These are phyloP conservation scores for Amauroascus niger DNA, from an alignment of 2,329 filamentous ascomycete genomes.

Conservation along the genomic window DNA sequence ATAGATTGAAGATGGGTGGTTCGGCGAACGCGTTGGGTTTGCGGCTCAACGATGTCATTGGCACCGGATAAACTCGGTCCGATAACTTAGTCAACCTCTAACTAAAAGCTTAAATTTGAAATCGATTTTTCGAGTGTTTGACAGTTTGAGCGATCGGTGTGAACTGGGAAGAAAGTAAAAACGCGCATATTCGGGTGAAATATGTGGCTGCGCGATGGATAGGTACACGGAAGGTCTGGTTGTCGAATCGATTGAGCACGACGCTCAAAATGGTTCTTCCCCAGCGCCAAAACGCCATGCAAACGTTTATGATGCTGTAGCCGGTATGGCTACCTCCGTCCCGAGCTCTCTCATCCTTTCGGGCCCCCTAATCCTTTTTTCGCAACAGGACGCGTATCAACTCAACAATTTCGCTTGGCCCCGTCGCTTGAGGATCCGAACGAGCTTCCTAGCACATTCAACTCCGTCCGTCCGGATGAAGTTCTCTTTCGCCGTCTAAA, in stretches of 20 bases:
- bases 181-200: neutral
- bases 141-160: too few relatives aligned
- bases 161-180: too few relatives aligned
- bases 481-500: constrained; percentile 46
- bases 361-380: neutral
- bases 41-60: neutral
- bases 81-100: too few relatives aligned
- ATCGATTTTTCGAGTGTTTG: too few relatives aligned
- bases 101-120: too few relatives aligned
- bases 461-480: constrained; percentile 47
- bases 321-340: constrained; percentile 32
- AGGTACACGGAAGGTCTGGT: neutral
- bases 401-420: constrained; percentile 27
- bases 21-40: too few relatives aligned
- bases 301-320: constrained; percentile 51
- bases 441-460: constrained; percentile 28
- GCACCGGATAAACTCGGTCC: constrained; percentile 1
- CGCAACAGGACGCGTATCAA: constrained; percentile 40
- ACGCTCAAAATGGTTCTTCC: neutral
- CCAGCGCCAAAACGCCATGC: constrained; percentile 28
- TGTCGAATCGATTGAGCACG: neutral
- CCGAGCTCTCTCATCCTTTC: neutral
- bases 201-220: constrained; percentile 1
- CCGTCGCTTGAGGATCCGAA: constrained; percentile 21
- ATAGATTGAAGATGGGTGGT: too few relatives aligned